These are phyloP conservation scores for Backusella liffmaniae DNA, from an alignment of 192 early-diverging fungal genomes.

Conservation along the genomic window DNA sequence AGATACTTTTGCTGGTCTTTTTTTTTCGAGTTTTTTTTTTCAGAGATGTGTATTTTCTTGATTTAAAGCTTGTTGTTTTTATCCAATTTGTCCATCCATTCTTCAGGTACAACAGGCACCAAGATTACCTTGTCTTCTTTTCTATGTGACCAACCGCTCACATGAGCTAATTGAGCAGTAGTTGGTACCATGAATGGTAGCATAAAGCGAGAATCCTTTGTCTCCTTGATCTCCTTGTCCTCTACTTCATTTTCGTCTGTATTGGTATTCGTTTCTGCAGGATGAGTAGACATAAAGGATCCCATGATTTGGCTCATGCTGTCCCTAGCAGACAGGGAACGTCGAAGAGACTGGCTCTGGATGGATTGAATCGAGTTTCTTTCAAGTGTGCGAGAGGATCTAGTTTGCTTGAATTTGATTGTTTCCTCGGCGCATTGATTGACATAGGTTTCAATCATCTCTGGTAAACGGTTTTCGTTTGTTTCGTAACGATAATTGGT, in stretches of 20 bases:
- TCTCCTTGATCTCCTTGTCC: conserved; percentile 32
- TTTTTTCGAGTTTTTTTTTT: background rate
- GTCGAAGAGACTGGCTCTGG: conserved; percentile 5
- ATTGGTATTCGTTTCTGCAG: background rate
- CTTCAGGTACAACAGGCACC: conserved; percentile 31
- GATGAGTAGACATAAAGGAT: conserved; percentile 12
- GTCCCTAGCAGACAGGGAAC: conserved; percentile 14
- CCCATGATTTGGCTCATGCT: conserved; percentile 33
- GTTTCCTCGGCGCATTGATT: conserved; percentile 73
- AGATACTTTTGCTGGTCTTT: background rate
- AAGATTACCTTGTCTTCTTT: conserved; percentile 3
- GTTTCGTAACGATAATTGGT: conserved; percentile 87
- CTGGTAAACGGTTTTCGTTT: conserved; percentile 68
- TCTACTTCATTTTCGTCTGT: conserved; percentile 22
- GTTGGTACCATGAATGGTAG: conserved; percentile 65
- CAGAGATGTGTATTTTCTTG: background rate
- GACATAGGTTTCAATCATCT: conserved; percentile 79
- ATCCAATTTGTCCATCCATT: conserved; percentile 35
- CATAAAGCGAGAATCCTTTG: conserved; percentile 52
- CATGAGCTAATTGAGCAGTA: conserved; percentile 35
- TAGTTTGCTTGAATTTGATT: conserved; percentile 21
- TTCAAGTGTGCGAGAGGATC: conserved; percentile 11
- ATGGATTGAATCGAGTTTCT: background rate
- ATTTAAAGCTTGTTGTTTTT: conserved; percentile 10
- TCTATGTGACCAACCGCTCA: background rate